Conservation (phyloP, 2,329 filamentous ascomycete genomes). For the Diaporthe citri region DNA sequence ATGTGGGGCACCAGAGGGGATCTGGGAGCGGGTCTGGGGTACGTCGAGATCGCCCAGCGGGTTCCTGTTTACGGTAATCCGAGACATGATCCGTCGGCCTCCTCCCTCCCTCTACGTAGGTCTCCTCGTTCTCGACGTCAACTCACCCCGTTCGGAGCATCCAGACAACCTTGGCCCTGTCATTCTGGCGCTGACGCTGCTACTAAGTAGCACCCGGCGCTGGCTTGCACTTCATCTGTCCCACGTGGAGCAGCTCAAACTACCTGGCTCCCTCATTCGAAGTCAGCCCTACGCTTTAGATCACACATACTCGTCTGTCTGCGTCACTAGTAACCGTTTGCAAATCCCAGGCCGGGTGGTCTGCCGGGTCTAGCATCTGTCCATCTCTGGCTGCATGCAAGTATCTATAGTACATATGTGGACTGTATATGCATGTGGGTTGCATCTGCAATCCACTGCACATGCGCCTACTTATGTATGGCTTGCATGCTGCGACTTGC, state of each 20-base stretch:
- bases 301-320: not conserved
- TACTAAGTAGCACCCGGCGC: too few species aligned
- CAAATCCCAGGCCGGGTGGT: not conserved
- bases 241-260: not conserved
- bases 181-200: not conserved
- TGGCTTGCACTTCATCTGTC: not conserved
- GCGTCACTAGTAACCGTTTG: not conserved
- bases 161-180: not conserved
- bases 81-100: not conserved
- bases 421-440: not conserved
- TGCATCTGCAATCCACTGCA: conserved; percentile 11
- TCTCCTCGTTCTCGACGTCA: not conserved
- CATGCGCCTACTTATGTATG: not conserved
- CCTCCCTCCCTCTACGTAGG: too few species aligned
- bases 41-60: conserved; percentile 24
- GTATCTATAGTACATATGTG: not conserved
- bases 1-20: conserved; percentile 35
- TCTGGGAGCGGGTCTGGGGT: conserved; percentile 30
- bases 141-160: too few species aligned
- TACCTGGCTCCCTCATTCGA: not conserved
- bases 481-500: not conserved
- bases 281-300: conserved; percentile 16
- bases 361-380: not conserved
- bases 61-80: conserved; percentile 37
- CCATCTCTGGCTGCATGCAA: not conserved